Conservation (phyloP, 2,329 filamentous ascomycete species). For the Plenodomus biglobosus region DNA sequence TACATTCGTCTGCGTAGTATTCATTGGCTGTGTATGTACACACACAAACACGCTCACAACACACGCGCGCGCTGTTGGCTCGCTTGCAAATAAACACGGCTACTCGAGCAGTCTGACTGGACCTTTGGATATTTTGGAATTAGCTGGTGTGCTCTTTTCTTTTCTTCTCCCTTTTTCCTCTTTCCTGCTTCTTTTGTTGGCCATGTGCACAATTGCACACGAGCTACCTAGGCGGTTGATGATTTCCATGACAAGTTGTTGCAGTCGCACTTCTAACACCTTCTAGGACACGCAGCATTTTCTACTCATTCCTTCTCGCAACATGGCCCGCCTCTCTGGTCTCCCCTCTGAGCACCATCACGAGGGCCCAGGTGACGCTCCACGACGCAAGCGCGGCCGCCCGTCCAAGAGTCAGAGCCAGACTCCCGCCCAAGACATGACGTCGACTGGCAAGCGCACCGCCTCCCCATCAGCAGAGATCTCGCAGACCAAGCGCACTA, state of each 20-base stretch:
- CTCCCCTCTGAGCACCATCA: conserved; percentile 42
- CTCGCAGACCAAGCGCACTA: conserved; percentile 37
- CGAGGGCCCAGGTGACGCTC: conserved; percentile 38
- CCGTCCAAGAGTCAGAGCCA: conserved; percentile 27
- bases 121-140: no score
- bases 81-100: background rate
- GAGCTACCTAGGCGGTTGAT: background rate
- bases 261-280: background rate
- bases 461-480: conserved; percentile 31
- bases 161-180: no score
- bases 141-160: no score
- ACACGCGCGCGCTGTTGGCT: no score
- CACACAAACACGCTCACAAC: no score
- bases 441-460: conserved; percentile 29
- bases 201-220: background rate
- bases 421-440: conserved; percentile 21
- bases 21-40: no score
- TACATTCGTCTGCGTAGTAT: no score
- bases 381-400: conserved; percentile 37
- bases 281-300: background rate
- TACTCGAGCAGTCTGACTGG: no score
- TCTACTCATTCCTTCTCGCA: background rate
- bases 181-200: no score
- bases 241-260: background rate
- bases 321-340: conserved; percentile 40